phyloP scores from a whole-genome alignment of 352 stramenopile species.

The Lagenidium giganteum region DNA sequence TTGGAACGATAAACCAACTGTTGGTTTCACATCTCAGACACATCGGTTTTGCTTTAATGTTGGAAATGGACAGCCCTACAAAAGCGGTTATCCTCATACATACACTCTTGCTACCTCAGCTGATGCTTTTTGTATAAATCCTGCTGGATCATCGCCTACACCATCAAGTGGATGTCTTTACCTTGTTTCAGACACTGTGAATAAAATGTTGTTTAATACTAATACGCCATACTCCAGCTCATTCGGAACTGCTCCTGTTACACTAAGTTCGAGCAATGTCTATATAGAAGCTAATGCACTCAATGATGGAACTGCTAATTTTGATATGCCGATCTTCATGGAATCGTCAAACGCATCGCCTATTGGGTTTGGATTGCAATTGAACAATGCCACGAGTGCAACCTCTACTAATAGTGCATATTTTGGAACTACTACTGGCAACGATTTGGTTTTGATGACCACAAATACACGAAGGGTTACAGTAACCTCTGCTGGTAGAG shows the following conservation, averaged over 20 bases:
- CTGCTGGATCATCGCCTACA: slow-evolving; percentile 1
- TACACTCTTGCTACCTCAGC: slow-evolving; percentile 3
- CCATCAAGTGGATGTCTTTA: slow-evolving; percentile 3
- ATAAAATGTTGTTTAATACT: slow-evolving; percentile 4
- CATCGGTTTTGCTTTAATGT: slow-evolving; percentile 2
- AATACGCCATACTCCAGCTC: slow-evolving; percentile 1
- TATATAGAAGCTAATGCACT: slow-evolving; percentile 4
- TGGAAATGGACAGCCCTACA: slow-evolving; percentile 2
- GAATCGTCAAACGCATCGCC: slow-evolving; percentile 11
- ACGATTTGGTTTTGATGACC: slow-evolving; percentile 15
- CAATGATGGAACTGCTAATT: slow-evolving; percentile 4
- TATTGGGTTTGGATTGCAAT: slow-evolving; percentile 13
- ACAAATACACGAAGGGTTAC: slow-evolving; percentile 11
- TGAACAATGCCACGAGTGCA: slow-evolving; percentile 10
- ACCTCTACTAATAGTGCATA: slow-evolving; percentile 9
- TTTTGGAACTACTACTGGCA: slow-evolving; percentile 10
- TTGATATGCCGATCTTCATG: slow-evolving; percentile 15
- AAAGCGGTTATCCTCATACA: slow-evolving; percentile 4
- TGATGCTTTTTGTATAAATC: slow-evolving; percentile 5
- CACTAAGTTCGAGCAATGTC: slow-evolving; percentile 3
- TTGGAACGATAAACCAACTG: slow-evolving; percentile 4
- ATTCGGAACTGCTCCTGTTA: slow-evolving; percentile 2
- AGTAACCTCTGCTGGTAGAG: slow-evolving; percentile 11
- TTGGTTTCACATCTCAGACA: slow-evolving; percentile 1
- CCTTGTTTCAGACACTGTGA: slow-evolving; percentile 3